A percentile compares a stretch with the other conserved stretches of the same genome.
Evolutionary conservation across 1,284 basidiomycete species (phyloP).

Genomic region (Ustanciosporium gigantosporum): DNA sequence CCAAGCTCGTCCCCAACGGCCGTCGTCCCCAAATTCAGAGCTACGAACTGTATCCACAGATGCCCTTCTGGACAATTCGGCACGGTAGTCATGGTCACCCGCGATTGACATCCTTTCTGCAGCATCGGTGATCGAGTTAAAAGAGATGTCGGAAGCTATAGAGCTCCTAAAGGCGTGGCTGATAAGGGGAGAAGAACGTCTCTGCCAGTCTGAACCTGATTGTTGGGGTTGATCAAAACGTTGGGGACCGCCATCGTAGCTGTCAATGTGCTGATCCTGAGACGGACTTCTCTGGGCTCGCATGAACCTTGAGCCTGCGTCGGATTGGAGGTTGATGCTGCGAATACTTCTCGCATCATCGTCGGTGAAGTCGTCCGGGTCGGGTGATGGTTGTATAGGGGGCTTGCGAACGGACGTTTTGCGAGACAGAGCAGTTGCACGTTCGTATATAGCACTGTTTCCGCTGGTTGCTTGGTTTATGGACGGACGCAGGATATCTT

Average conservation of each 20-base stretch:
- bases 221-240: background rate
- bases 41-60: slow-evolving; percentile 51
- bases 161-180: slow-evolving; percentile 44
- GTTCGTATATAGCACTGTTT: slow-evolving; percentile 22
- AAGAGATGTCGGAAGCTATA: slow-evolving; percentile 43
- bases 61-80: slow-evolving; percentile 16
- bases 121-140: slow-evolving; percentile 42
- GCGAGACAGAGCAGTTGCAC: slow-evolving; percentile 33
- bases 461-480: background rate
- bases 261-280: background rate
- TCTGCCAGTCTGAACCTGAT: slow-evolving; percentile 13
- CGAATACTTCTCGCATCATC: slow-evolving; percentile 30
- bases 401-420: slow-evolving; percentile 27
- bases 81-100: background rate
- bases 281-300: slow-evolving; percentile 2
- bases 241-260: background rate
- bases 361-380: slow-evolving; percentile 19
- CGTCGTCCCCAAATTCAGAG: slow-evolving; percentile 51
- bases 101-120: slow-evolving; percentile 6
- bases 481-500: slow-evolving; percentile 12
- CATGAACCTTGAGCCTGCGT: slow-evolving; percentile 14
- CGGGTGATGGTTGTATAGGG: slow-evolving; percentile 31
- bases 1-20: slow-evolving; percentile 51
- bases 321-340: slow-evolving; percentile 34
- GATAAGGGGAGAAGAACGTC: slow-evolving; percentile 24